Conservation (phyloP, 176 grass and related monocot species). For the Lolium perenne region DNA sequence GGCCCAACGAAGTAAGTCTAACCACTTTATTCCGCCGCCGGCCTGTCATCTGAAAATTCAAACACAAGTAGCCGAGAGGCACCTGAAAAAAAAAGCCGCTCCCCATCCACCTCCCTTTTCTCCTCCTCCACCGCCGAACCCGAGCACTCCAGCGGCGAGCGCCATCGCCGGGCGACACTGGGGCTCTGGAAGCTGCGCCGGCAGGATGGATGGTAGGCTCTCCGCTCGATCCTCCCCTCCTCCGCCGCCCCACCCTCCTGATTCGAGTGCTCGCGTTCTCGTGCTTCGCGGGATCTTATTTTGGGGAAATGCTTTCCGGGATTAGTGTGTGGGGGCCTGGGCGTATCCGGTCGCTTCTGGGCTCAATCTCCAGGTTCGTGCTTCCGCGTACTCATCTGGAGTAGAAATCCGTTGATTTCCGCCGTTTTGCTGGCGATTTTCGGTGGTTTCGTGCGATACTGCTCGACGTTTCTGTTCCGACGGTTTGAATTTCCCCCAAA, state of each 20-base stretch:
- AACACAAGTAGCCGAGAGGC: constrained; percentile 21
- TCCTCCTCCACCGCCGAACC: neutral
- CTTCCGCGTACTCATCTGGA: neutral
- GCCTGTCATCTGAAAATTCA: constrained; percentile 32
- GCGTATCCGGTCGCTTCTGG: neutral
- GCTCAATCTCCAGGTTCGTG: neutral
- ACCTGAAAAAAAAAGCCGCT: constrained; percentile 4
- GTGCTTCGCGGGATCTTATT: neutral
- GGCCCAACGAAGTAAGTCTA: neutral
- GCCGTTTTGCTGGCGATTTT: neutral
- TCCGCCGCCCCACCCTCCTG: neutral
- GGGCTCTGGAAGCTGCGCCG: neutral
- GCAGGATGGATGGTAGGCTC: constrained; percentile 6
- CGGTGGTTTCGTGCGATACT: neutral
- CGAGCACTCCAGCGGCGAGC: neutral
- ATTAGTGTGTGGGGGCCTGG: neutral
- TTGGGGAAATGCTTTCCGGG: neutral
- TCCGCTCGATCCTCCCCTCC: constrained; percentile 6
- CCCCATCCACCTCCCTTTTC: neutral
- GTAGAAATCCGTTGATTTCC: constrained; percentile 6
- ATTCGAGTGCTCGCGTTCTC: constrained; percentile 14
- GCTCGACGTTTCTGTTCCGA: constrained; percentile 16
- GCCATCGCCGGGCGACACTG: neutral
- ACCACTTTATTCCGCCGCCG: neutral
- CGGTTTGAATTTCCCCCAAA: neutral